Evolutionary conservation across 176 grass and related monocot genomes (phyloP).

Genomic region (Phyllostachys edulis): DNA sequence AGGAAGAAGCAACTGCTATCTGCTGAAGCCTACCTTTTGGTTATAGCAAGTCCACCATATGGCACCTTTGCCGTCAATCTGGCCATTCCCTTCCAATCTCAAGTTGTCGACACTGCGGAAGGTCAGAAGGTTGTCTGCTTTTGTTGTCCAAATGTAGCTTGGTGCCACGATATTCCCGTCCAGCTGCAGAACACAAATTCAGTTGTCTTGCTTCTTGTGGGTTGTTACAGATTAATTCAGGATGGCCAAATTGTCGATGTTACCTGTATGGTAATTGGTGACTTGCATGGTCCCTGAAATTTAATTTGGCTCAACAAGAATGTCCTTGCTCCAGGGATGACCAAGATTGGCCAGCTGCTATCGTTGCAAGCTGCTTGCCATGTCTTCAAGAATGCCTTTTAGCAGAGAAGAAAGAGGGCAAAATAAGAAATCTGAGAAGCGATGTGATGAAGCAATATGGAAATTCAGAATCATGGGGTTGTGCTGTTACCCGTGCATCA

Average conservation of each 20-base stretch:
- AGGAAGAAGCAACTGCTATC: neutral
- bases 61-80: conserved; percentile 59
- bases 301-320: conserved; percentile 39
- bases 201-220: neutral
- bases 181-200: conserved; percentile 38
- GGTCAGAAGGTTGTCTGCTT: conserved; percentile 37
- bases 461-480: neutral
- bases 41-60: conserved; percentile 68
- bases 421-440: neutral
- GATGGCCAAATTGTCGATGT: neutral
- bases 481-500: conserved; percentile 40
- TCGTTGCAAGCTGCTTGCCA: conserved; percentile 50
- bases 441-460: too few species aligned
- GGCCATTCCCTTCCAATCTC: conserved; percentile 43
- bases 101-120: conserved; percentile 38
- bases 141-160: conserved; percentile 38
- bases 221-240: neutral
- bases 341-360: neutral
- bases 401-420: neutral
- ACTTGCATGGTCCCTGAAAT: conserved; percentile 50
- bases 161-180: conserved; percentile 58
- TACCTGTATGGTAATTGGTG: conserved; percentile 48
- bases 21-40: conserved; percentile 27
- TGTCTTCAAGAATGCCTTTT: conserved; percentile 50
- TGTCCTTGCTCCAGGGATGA: conserved; percentile 37